Conservation (phyloP, 345 rosid genomes). For the Murraya koenigii region DNA sequence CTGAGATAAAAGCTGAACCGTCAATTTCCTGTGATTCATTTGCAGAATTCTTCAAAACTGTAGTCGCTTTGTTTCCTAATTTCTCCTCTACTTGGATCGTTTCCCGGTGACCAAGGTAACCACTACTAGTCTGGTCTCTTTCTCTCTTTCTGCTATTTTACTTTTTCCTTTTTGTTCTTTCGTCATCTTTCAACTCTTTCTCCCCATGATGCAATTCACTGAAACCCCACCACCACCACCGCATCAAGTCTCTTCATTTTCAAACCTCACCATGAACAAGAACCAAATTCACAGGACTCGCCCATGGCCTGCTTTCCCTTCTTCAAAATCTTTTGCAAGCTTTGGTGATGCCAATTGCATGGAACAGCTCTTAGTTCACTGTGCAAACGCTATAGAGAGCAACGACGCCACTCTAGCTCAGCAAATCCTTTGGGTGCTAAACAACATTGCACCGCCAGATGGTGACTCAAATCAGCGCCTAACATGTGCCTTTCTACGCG, state of each 20-base stretch:
- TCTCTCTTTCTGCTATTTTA: conserved; percentile 38
- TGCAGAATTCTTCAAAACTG: conserved; percentile 35
- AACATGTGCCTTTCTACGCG: conserved; percentile 66
- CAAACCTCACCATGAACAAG: conserved; percentile 42
- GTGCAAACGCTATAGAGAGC: conserved; percentile 84
- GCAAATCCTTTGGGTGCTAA: conserved; percentile 86
- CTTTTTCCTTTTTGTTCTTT: conserved; percentile 2
- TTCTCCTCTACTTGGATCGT: conserved; percentile 38
- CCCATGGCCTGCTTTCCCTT: conserved; percentile 68
- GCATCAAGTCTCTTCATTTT: conserved; percentile 31
- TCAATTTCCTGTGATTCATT: conserved; percentile 42
- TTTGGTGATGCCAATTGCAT: conserved; percentile 79
- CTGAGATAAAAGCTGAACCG: conserved; percentile 48
- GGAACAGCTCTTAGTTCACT: conserved; percentile 87
- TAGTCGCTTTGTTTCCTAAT: conserved; percentile 9
- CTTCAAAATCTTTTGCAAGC: conserved; percentile 46
- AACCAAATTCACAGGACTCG: conserved; percentile 44
- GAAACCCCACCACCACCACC: conserved; percentile 40
- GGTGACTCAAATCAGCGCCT: conserved; percentile 89
- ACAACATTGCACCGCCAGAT: conserved; percentile 80
- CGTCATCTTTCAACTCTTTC: background rate
- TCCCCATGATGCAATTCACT: conserved; percentile 59
- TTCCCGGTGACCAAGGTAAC: conserved; percentile 58
- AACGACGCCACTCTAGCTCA: conserved; percentile 81
- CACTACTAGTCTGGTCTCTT: conserved; percentile 71